phyloP scores from a whole-genome alignment of 257 asterid genomes.

The Solanum tacnaense region DNA sequence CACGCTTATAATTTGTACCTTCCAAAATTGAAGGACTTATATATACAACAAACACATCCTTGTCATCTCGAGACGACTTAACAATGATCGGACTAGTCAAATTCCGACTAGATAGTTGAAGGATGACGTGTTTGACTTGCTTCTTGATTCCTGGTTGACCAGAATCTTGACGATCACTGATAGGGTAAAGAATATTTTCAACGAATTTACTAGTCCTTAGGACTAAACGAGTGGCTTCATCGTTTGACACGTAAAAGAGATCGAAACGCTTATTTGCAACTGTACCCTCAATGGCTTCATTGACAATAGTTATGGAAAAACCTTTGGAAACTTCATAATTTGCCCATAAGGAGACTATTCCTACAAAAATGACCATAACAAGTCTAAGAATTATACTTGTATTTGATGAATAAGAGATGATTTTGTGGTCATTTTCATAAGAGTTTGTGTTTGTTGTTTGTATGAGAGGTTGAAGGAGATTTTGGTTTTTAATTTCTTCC shows the following conservation, averaged over 20 bases:
- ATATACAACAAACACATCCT: slow-evolving; percentile 12
- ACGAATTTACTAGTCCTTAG: slow-evolving; percentile 30
- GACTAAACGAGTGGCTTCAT: slow-evolving; percentile 36
- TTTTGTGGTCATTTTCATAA: background rate
- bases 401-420: background rate
- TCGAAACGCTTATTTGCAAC: slow-evolving; percentile 27
- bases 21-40: slow-evolving; percentile 32
- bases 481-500: slow-evolving; percentile 21
- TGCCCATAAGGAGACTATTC: slow-evolving; percentile 52
- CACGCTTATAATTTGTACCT: slow-evolving; percentile 12
- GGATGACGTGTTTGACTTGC: slow-evolving; percentile 15
- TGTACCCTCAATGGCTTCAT: slow-evolving; percentile 23
- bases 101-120: slow-evolving; percentile 24
- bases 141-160: slow-evolving; percentile 12
- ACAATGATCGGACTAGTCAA: slow-evolving; percentile 10
- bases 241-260: slow-evolving; percentile 53
- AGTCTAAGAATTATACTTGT: slow-evolving; percentile 30
- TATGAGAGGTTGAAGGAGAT: slow-evolving; percentile 40
- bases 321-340: slow-evolving; percentile 73
- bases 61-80: background rate
- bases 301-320: slow-evolving; percentile 35
- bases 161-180: background rate
- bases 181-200: slow-evolving; percentile 38
- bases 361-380: slow-evolving; percentile 21
- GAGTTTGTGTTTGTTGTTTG: slow-evolving; percentile 11